Conservation (phyloP, 2,329 filamentous ascomycete species). For the Cordyceps cicadae region DNA sequence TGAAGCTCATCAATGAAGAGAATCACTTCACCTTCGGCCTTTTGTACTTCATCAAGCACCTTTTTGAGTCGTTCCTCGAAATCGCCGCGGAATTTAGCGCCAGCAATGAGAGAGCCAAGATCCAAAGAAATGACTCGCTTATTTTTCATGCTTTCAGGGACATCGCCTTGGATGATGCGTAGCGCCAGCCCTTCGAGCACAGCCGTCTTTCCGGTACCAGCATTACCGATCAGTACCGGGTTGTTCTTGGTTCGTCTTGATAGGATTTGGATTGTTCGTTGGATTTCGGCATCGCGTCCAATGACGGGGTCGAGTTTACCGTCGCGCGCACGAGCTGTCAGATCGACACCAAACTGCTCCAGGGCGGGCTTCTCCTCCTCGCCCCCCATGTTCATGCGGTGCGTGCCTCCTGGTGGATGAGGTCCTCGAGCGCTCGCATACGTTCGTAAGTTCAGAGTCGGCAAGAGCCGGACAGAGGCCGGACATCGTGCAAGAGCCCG, state of each 20-base stretch:
- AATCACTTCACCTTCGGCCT: slow-evolving; percentile 82
- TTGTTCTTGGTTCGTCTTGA: slow-evolving; percentile 94
- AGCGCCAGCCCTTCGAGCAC: slow-evolving; percentile 85
- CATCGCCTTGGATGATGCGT: slow-evolving; percentile 83
- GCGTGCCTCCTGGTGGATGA: slow-evolving; percentile 83
- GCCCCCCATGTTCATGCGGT: slow-evolving; percentile 81
- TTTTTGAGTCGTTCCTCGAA: slow-evolving; percentile 92
- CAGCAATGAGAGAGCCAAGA: slow-evolving; percentile 85
- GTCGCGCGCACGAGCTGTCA: slow-evolving; percentile 74
- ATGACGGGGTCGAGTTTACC: slow-evolving; percentile 96
- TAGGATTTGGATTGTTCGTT: slow-evolving; percentile 87
- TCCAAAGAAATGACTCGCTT: slow-evolving; percentile 85
- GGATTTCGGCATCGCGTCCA: slow-evolving; percentile 83
- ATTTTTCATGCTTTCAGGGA: slow-evolving; percentile 92
- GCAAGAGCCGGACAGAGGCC: slow-evolving; percentile 24
- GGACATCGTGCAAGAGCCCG: slow-evolving; percentile 9
- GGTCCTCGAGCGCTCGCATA: slow-evolving; percentile 69
- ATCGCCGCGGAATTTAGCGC: slow-evolving; percentile 90
- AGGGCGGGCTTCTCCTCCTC: slow-evolving; percentile 74
- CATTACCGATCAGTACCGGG: slow-evolving; percentile 84
- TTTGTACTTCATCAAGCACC: slow-evolving; percentile 83
- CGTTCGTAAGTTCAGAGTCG: slow-evolving; percentile 34
- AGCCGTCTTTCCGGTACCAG: slow-evolving; percentile 89
- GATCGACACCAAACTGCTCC: slow-evolving; percentile 83
- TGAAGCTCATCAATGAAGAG: slow-evolving; percentile 94